Evolutionary conservation across 441 rosid genomes (phyloP), one percentile per base, ranked within the genome.

Genomic region (Melastoma candidum): DNA sequence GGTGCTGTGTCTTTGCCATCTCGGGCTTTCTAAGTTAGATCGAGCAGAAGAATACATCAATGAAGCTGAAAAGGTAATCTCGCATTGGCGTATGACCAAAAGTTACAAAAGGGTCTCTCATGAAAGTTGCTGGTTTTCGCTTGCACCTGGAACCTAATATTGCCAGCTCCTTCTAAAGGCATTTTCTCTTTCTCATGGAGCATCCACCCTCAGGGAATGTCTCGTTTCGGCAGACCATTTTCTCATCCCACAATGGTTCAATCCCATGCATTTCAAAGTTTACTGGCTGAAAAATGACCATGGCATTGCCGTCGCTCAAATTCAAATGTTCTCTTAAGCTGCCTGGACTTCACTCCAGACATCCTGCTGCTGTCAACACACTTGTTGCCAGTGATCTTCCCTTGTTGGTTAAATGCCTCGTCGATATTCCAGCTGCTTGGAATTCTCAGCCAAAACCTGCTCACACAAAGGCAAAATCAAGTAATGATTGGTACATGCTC

Each of bases 131-230:
- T 55, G 44, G 53, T 46, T 68, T 63, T 45, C 29, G 54, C 63
- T 59, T 82, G 78, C 87, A 92, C 97, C 92, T 92, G 49, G 97
- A 88, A 57, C 92, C 97, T 63, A 92, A 77, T 60, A 67, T 74
- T 46, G 76, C 73, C 12, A 71, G 86, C 64, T 77, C 95, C 71
- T 92, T 92, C 98, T 88, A 44, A 88, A 92, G 98, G 98, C 88
- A 63, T 66, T 44, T 46, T 57, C 54, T 61, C 66, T 46, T 61
- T 9, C 53, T 32, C 11, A 2, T 2, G 29, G 1, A 36, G 4
- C 43, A 32, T 36, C 12, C 43, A 17, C 3, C 4, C 11, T 1
- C 27, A 17, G 22, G 26, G 13, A 7, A 29, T 32, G 41, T 17
- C 22, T 17, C 22, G 22, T 17, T 17, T 17, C 22, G 22, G 22